Percentiles rank a stretch among this genome's conserved stretches.
These are phyloP conservation scores for Lecanicillium sp. DNA, from an alignment of 2,329 filamentous ascomycete species.

Conservation along the genomic window DNA sequence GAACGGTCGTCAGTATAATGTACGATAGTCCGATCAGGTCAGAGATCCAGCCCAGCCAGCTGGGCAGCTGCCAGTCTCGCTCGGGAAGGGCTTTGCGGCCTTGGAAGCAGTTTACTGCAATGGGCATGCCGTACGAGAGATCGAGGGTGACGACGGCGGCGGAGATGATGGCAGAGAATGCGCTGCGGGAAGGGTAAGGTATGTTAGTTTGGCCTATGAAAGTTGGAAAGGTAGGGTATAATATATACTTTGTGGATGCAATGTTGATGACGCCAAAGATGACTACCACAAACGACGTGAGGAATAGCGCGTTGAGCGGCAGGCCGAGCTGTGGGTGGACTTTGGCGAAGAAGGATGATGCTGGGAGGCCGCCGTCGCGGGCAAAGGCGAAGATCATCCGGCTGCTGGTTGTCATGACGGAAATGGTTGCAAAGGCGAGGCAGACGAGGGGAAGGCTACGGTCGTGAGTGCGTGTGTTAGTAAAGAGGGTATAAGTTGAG, in stretches of 20 bases:
- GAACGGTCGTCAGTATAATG: slow-evolving; percentile 57
- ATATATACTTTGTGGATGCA: slow-evolving; percentile 40
- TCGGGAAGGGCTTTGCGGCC: slow-evolving; percentile 58
- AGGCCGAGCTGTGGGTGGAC: slow-evolving; percentile 54
- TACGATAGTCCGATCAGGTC: slow-evolving; percentile 47
- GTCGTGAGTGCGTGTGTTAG: not conserved
- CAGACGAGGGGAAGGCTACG: slow-evolving; percentile 46
- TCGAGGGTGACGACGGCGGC: slow-evolving; percentile 65
- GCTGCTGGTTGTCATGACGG: slow-evolving; percentile 57
- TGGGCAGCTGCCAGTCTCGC: slow-evolving; percentile 23
- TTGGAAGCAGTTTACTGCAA: slow-evolving; percentile 59
- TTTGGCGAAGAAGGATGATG: slow-evolving; percentile 48
- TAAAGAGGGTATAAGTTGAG: not conserved
- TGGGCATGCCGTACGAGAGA: slow-evolving; percentile 66
- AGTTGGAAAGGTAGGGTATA: not conserved
- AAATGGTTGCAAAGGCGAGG: slow-evolving; percentile 53
- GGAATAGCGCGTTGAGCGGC: slow-evolving; percentile 57
- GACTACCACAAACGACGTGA: slow-evolving; percentile 52
- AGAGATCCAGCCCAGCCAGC: slow-evolving; percentile 26
- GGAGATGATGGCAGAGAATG: slow-evolving; percentile 64
- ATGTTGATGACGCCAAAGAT: slow-evolving; percentile 64
- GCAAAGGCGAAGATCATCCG: slow-evolving; percentile 62
- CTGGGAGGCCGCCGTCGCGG: slow-evolving; percentile 56
- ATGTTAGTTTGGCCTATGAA: too few relatives aligned
- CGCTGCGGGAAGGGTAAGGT: slow-evolving; percentile 24